phyloP scores from a whole-genome alignment of 345 rosid species.

The Jatropha curcas region DNA sequence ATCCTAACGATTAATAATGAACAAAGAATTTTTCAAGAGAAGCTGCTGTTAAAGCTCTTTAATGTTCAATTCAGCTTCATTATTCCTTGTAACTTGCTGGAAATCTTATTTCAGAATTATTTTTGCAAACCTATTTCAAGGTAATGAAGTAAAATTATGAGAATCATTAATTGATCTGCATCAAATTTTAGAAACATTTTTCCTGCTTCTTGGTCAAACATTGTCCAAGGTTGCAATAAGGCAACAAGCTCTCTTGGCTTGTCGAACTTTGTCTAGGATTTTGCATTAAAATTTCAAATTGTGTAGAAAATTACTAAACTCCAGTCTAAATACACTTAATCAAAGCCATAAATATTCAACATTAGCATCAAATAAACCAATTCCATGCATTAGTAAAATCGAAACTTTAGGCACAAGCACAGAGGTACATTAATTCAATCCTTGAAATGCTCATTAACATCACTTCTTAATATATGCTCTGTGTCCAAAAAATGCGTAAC shows the following conservation, averaged over 20 bases:
- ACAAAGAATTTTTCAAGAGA: neutral
- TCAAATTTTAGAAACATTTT: neutral
- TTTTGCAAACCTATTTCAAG: no score
- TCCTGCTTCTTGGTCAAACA: neutral
- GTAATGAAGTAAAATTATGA: neutral
- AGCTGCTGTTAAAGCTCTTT: neutral
- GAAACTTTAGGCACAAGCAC: neutral
- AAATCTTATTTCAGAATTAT: no score
- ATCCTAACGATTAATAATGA: no score
- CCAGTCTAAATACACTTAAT: constrained; percentile 14
- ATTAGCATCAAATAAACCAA: neutral
- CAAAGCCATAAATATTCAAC: neutral
- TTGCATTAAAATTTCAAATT: neutral
- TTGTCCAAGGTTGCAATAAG: neutral
- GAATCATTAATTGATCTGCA: neutral
- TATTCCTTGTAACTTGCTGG: no score
- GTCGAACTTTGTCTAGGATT: neutral
- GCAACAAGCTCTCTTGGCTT: no score
- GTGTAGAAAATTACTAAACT: no score
- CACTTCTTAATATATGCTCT: neutral
- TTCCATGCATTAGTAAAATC: neutral
- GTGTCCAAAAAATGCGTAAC: neutral
- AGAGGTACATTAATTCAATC: neutral
- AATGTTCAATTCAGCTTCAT: neutral
- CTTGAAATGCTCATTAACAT: constrained; percentile 2